Evolutionary conservation across 2,329 filamentous ascomycete species (phyloP), one percentile per base, ranked within the genome.

Genomic region (Aspergillus unguis): DNA sequence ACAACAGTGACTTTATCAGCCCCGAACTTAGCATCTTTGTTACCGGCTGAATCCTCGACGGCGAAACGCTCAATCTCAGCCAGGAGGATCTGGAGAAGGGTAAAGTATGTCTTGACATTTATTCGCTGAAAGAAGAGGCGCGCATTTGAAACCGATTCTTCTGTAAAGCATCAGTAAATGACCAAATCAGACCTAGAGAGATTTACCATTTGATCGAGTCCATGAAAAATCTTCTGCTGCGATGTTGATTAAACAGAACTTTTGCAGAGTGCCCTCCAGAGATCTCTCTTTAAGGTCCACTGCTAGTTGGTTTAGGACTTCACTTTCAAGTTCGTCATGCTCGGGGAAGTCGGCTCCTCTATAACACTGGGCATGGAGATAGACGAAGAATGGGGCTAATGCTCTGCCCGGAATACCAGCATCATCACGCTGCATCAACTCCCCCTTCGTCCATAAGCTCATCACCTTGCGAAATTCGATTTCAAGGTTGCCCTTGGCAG

Each of bases 211-310:
- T 55, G 85, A 78, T 60, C 81, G 82, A 26, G 81, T 74, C 29
- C 78, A 79, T 40, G 90, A 86, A 65, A 89, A 80, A 58, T 86
- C 82, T 68, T 94, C 90, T 5, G 92, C 90, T 5, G 90, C 85
- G 56, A 97, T 87, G 63, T 95, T 97, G 60, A 92, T 84, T 41
- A 96, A 76, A 5, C 89, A 82, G 71, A 96, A 87, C 67, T 91
- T 94, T 57, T 88, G 81, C 28, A 96, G 70, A 9, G 83, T 80
- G 9, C 79, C 79, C 41, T 85, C 82, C 44, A 87, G 78, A 1
- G 82, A 80, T 7, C 84, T 80, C 56, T 85, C 83, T 66, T 88
- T 90, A 28, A 94, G 76, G 29, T 89, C 83, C 59, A 87, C 81
- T 44, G 85, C 81, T 35, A 96, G 75, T 45, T 91, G 87, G 61